Conservation (phyloP, 805 yeast species). For the Yarrowia sp. region DNA sequence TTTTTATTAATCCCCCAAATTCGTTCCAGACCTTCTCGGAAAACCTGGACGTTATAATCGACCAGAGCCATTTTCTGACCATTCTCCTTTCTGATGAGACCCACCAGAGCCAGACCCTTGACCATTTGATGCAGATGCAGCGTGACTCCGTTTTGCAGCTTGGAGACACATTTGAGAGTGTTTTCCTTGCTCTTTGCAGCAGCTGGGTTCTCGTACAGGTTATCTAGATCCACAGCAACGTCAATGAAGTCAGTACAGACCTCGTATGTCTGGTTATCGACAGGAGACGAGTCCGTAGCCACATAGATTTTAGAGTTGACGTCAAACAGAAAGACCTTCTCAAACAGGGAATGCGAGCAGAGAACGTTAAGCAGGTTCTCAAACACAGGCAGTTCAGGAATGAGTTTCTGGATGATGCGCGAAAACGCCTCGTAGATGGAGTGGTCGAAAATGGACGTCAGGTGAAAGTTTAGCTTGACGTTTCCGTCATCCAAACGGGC, state of each 20-base stretch:
- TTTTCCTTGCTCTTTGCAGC: slow-evolving; percentile 28
- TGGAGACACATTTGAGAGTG: slow-evolving; percentile 66
- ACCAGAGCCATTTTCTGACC: slow-evolving; percentile 59
- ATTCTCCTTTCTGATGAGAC: slow-evolving; percentile 70
- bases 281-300: slow-evolving; percentile 94
- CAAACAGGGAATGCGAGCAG: slow-evolving; percentile 85
- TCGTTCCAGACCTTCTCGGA: slow-evolving; percentile 67
- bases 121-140: slow-evolving; percentile 88
- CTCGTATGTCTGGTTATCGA: slow-evolving; percentile 91
- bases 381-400: slow-evolving; percentile 81
- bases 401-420: slow-evolving; percentile 84
- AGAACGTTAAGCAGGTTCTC: slow-evolving; percentile 86
- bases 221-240: slow-evolving; percentile 81
- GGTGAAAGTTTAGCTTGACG: slow-evolving; percentile 84
- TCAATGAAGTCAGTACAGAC: slow-evolving; percentile 97
- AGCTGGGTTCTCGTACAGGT: slow-evolving; percentile 36
- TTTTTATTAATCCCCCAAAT: slow-evolving; percentile 29
- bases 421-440: slow-evolving; percentile 95
- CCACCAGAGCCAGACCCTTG: slow-evolving; percentile 87
- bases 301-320: slow-evolving; percentile 89
- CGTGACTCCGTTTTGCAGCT: slow-evolving; percentile 77
- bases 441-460: slow-evolving; percentile 93
- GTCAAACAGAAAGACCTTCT: slow-evolving; percentile 90
- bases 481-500: slow-evolving; percentile 72
- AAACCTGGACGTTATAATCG: slow-evolving; percentile 83